Conservation (phyloP, 345 rosid genomes). For the Carallia brachiata region DNA sequence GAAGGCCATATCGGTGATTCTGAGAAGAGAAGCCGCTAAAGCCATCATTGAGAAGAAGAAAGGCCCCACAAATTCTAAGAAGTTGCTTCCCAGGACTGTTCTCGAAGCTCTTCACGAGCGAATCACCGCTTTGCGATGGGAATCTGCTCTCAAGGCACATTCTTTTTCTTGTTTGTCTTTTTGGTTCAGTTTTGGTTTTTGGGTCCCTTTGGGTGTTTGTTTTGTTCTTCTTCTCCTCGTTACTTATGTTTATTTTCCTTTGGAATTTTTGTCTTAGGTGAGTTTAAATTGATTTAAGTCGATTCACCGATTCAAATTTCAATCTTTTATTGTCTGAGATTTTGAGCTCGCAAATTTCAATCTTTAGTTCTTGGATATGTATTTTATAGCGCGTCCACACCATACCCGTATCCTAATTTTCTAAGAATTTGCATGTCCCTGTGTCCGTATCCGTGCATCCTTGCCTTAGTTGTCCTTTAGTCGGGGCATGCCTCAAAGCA, state of each 20-base stretch:
- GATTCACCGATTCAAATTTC: neutral
- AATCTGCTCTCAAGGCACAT: constrained; percentile 79
- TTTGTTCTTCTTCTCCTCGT: too few relatives aligned
- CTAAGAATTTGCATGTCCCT: too few relatives aligned
- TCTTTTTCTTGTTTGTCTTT: neutral
- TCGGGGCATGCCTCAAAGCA: too few relatives aligned
- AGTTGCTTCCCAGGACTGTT: constrained; percentile 71
- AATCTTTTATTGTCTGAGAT: too few relatives aligned
- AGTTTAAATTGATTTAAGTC: neutral
- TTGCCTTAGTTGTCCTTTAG: too few relatives aligned
- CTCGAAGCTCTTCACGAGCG: constrained; percentile 88
- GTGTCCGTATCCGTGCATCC: too few relatives aligned
- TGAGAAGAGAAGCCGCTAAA: constrained; percentile 79
- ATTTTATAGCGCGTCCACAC: too few relatives aligned
- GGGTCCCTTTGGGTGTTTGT: neutral
- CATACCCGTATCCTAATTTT: too few relatives aligned
- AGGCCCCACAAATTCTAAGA: constrained; percentile 63
- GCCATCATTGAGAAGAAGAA: constrained; percentile 75
- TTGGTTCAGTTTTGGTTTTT: neutral
- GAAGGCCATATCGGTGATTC: constrained; percentile 74
- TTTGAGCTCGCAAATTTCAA: too few relatives aligned
- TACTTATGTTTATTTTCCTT: too few relatives aligned
- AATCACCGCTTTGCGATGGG: constrained; percentile 84
- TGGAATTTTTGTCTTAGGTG: neutral
- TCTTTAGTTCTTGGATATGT: too few relatives aligned